Base-by-base conservation (phyloP, 2,329 filamentous ascomycete species). In the Pestalotiopsis sp. region DNA sequence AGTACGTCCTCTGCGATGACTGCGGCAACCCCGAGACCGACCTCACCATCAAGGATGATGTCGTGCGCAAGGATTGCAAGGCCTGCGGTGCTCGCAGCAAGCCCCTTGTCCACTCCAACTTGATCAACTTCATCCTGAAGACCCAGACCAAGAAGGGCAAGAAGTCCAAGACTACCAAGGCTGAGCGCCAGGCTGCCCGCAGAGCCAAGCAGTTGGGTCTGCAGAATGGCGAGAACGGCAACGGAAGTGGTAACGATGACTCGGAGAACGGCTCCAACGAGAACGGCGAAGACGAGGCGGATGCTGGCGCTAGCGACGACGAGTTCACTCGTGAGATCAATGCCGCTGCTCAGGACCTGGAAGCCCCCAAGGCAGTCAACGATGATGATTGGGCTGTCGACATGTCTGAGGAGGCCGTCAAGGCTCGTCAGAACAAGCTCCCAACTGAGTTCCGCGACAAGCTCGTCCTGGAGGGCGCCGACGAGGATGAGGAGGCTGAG, bases 21-120 rank as follows among this genome's bases (percentile, higher is more conserved):
- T 99, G 96, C 91, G 97, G 97, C 90, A 99, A 99, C 82, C 96
- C 96, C 44, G 96, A 99, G 87, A 99, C 96, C 73, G 94, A 97
- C 73, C 91, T 98, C 78, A 89, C 92, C 78, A 94, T 98, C 87
- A 98, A 97, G 84, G 94, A 98, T 76, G 93, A 92, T 66, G 90
- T 88, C 60, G 98, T 99, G 80, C 83, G 93, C 71, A 90, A 98
- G 73, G 96, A 99, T 84, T 99, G 96, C 91, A 99, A 99, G 85
- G 96, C 96, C 71, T 99, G 96, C 79, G 96, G 96, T 78, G 92
- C 97, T 82, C 94, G 94, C 77, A 92, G 92, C 73, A 91, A 96
- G 71, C 95, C 97, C 67, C 95, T 98, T 77, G 86, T 94, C 73
- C 94, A 94, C 78, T 90, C 97, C 81, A 99, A 99, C 88, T 91